These are phyloP conservation scores for California macrophylla DNA, from an alignment of 441 rosid genomes.

Conservation along the genomic window DNA sequence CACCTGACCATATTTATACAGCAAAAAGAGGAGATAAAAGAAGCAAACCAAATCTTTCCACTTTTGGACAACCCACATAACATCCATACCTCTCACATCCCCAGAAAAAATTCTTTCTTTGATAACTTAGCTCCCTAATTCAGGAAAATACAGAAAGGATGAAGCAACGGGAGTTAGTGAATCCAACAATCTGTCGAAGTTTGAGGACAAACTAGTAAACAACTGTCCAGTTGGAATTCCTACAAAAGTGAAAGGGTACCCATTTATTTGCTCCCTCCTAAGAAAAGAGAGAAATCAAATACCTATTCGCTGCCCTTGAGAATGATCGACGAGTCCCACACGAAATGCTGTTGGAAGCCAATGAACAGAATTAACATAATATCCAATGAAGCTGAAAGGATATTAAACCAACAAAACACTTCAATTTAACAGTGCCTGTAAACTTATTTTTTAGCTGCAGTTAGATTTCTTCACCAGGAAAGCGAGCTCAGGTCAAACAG, in stretches of 20 bases:
- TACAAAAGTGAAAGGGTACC: conserved; percentile 36
- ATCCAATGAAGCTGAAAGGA: background rate
- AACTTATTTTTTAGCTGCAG: background rate
- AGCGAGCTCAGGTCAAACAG: background rate
- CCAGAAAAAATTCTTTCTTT: conserved; percentile 13
- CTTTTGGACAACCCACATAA: conserved; percentile 29
- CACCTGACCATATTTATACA: conserved; percentile 19
- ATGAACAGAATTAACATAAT: background rate
- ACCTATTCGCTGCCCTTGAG: conserved; percentile 14
- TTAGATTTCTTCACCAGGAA: background rate
- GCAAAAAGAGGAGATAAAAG: conserved; percentile 18
- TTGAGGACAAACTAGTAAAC: conserved; percentile 20
- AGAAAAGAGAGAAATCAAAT: background rate
- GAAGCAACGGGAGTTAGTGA: background rate
- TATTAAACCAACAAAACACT: background rate
- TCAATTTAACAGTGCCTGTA: background rate
- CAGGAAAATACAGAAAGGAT: conserved; percentile 8
- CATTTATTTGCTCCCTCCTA: no score
- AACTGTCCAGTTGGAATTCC: conserved; percentile 10
- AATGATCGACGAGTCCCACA: background rate
- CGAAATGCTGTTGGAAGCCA: conserved; percentile 1
- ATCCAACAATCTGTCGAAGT: background rate
- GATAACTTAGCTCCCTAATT: conserved; percentile 15
- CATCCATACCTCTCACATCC: conserved; percentile 32
- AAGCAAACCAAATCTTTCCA: conserved; percentile 40